Percentiles rank a stretch among this genome's conserved stretches.
These are phyloP conservation scores for Leccinum sublutescens DNA, from an alignment of 768 basidiomycete genomes.

Conservation along the genomic window DNA sequence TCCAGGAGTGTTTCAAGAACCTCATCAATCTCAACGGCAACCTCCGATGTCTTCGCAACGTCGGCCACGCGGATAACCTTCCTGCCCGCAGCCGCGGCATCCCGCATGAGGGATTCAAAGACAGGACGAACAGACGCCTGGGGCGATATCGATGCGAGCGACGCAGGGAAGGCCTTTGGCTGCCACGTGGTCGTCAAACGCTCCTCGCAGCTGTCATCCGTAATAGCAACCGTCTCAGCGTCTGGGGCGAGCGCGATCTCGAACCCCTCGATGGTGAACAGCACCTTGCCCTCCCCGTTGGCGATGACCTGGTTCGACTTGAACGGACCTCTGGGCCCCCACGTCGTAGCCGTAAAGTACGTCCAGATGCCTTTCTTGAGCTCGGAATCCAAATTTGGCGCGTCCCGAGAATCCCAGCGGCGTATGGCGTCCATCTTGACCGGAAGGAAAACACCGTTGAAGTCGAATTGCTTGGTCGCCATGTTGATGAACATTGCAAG, in stretches of 20 bases:
- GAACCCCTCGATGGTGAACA: constrained; percentile 35
- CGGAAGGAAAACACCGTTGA: constrained; percentile 32
- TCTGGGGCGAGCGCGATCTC: constrained; percentile 34
- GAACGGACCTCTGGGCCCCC: constrained; percentile 25
- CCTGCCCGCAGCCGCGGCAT: constrained; percentile 20
- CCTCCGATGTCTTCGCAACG: constrained; percentile 18
- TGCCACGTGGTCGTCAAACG: constrained; percentile 35
- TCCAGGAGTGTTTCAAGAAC: constrained; percentile 17
- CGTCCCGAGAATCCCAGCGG: constrained; percentile 29
- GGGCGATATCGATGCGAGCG: constrained; percentile 5
- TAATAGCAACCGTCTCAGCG: constrained; percentile 25
- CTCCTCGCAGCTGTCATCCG: constrained; percentile 26
- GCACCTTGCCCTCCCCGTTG: constrained; percentile 28
- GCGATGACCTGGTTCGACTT: constrained; percentile 29
- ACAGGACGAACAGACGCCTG: constrained; percentile 12
- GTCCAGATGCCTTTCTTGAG: constrained; percentile 32
- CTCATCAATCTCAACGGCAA: constrained; percentile 17
- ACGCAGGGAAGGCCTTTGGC: constrained; percentile 26
- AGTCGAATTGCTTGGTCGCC: constrained; percentile 31
- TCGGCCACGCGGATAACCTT: constrained; percentile 27
- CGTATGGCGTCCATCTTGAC: constrained; percentile 31
- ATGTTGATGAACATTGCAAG: constrained; percentile 32
- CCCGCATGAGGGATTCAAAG: constrained; percentile 17
- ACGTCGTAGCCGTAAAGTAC: constrained; percentile 24
- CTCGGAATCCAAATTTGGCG: constrained; percentile 24